phyloP scores from a whole-genome alignment of 495 filamentous ascomycete species.

The Sabuloglossum arenarium region DNA sequence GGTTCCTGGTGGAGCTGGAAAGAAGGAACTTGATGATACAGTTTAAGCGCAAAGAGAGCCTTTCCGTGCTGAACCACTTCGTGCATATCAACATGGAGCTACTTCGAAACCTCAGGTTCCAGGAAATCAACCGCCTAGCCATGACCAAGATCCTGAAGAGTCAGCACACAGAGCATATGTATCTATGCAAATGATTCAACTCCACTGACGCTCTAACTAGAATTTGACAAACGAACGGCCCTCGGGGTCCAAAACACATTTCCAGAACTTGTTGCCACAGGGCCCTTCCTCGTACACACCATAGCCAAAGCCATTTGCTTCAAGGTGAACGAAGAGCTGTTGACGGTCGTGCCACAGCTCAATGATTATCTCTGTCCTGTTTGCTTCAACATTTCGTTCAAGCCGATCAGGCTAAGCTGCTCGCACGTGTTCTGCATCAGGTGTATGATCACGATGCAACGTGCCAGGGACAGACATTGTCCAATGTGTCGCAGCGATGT shows the following conservation, averaged over 20 bases:
- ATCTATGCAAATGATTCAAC: not conserved
- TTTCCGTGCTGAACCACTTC: conserved; percentile 35
- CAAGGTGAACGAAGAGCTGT: conserved; percentile 38
- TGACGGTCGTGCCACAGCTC: conserved; percentile 44
- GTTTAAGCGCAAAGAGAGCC: conserved; percentile 37
- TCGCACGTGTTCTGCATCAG: conserved; percentile 49
- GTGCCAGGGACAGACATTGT: conserved; percentile 32
- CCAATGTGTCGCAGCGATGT: conserved; percentile 44
- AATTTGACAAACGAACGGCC: conserved; percentile 62
- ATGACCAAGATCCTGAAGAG: conserved; percentile 63
- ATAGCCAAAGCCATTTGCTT: conserved; percentile 47
- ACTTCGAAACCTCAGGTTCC: conserved; percentile 45
- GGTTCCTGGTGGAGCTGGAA: conserved; percentile 35
- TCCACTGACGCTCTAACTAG: conserved; percentile 16
- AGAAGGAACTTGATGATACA: conserved; percentile 26
- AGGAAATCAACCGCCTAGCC: conserved; percentile 48
- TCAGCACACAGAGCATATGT: conserved; percentile 16
- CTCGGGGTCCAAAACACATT: conserved; percentile 35
- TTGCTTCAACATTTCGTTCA: conserved; percentile 42
- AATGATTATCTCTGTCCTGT: conserved; percentile 59
- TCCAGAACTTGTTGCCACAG: conserved; percentile 26
- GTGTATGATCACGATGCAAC: conserved; percentile 51
- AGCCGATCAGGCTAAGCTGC: conserved; percentile 45
- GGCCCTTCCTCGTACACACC: conserved; percentile 28
- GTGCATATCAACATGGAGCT: conserved; percentile 41